These are phyloP conservation scores for Parietaria judaica DNA, from an alignment of 306 rosid genomes.

Conservation along the genomic window DNA sequence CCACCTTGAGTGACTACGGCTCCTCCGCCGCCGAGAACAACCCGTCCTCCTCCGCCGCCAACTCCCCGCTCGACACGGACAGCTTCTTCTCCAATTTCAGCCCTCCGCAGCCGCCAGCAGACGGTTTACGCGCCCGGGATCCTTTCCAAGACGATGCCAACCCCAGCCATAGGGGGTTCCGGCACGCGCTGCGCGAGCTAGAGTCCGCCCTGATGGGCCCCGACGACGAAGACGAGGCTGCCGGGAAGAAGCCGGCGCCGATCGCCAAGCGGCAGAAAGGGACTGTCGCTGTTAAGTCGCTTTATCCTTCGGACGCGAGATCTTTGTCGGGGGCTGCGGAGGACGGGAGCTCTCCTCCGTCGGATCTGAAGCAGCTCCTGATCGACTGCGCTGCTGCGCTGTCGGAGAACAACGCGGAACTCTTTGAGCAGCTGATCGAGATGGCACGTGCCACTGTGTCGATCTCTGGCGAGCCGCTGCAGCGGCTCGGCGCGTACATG, in stretches of 20 bases:
- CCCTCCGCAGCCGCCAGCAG: constrained; percentile 22
- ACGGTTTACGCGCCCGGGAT: constrained; percentile 24
- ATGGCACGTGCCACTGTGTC: constrained; percentile 59
- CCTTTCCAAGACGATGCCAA: constrained; percentile 34
- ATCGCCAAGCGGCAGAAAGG: constrained; percentile 51
- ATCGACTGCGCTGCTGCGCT: constrained; percentile 73
- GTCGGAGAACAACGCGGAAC: constrained; percentile 35
- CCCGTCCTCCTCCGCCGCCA: constrained; percentile 48
- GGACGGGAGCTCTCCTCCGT: constrained; percentile 16
- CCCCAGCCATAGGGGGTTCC: constrained; percentile 35
- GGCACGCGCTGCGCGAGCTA: constrained; percentile 47
- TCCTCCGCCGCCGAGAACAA: constrained; percentile 39
- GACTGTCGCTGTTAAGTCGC: constrained; percentile 27
- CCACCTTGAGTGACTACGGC: constrained; percentile 45
- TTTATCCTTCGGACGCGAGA: too few species aligned
- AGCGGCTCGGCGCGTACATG: constrained; percentile 93
- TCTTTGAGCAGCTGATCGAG: constrained; percentile 48
- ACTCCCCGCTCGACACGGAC: constrained; percentile 45
- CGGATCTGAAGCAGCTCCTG: constrained; percentile 60
- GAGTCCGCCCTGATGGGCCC: constrained; percentile 88
- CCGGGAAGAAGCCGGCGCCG: constrained; percentile 28
- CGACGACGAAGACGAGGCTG: constrained; percentile 46
- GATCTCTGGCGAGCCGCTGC: constrained; percentile 78
- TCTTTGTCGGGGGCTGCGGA: too few species aligned
- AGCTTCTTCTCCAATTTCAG: constrained; percentile 25